A percentile compares a stretch with the other conserved stretches of the same genome.
phyloP scores from a whole-genome alignment of 2,329 filamentous ascomycete genomes.

The Talaromyces piceae region DNA sequence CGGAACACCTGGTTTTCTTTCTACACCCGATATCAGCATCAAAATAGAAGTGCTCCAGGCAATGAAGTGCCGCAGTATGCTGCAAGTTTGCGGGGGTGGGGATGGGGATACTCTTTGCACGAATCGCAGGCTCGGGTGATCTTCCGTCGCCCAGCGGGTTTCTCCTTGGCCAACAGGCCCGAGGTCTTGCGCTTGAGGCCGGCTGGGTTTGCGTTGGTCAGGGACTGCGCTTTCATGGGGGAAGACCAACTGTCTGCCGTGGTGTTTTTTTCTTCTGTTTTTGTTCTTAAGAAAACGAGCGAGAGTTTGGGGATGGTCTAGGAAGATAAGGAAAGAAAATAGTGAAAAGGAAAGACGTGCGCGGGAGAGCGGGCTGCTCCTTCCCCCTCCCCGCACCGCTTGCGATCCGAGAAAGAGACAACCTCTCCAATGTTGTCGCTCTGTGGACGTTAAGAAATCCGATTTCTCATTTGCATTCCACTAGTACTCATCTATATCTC shows the following conservation, averaged over 20 bases:
- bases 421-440: neutral
- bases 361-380: neutral
- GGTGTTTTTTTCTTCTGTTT: neutral
- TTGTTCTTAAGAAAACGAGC: no score
- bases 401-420: neutral
- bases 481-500: neutral
- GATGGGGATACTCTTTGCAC: slow-evolving; percentile 22
- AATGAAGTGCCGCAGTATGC: neutral
- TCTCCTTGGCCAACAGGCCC: slow-evolving; percentile 14
- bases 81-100: slow-evolving; percentile 2
- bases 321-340: neutral
- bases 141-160: slow-evolving; percentile 23
- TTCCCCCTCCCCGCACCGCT: neutral
- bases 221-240: neutral
- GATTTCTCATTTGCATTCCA: neutral
- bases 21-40: slow-evolving; percentile 8
- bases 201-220: neutral
- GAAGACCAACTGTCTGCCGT: neutral
- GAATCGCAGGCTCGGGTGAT: slow-evolving; percentile 33
- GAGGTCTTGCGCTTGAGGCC: slow-evolving; percentile 26
- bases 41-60: neutral
- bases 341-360: neutral
- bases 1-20: slow-evolving; percentile 33
- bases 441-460: neutral
- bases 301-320: no score